Evolutionary conservation across 495 filamentous ascomycete species (phyloP).

Genomic region (Aspergillus avenaceus): DNA sequence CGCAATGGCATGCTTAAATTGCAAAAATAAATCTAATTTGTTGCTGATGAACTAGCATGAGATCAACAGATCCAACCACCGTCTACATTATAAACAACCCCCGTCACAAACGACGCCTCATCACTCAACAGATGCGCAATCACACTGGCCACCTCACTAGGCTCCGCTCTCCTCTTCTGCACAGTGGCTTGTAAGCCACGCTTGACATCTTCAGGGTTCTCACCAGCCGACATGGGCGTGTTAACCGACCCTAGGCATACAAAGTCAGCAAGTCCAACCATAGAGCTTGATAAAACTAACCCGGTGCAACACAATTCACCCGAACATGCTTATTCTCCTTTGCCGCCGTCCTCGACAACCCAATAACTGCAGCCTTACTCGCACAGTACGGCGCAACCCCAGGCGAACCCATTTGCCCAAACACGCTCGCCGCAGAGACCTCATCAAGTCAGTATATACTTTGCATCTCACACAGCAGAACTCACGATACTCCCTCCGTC

Average conservation of each 20-base stretch:
- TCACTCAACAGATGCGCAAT: constrained; percentile 37
- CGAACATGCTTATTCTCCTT: constrained; percentile 1
- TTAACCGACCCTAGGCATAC: constrained; percentile 42
- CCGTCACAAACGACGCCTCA: constrained; percentile 46
- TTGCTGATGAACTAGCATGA: too few relatives aligned
- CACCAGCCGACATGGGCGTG: too few relatives aligned
- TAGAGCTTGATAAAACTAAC: neutral
- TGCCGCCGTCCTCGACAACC: neutral
- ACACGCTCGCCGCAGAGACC: neutral
- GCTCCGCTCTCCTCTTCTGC: too few relatives aligned
- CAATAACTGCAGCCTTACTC: neutral
- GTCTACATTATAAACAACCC: constrained; percentile 8
- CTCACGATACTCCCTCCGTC: neutral
- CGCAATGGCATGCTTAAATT: too few relatives aligned
- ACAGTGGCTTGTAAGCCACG: too few relatives aligned
- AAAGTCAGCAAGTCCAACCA: constrained; percentile 1
- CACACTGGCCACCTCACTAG: constrained; percentile 44
- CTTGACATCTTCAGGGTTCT: too few relatives aligned
- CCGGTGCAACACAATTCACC: constrained; percentile 2
- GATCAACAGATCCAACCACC: neutral
- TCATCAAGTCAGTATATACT: neutral
- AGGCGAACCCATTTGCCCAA: too few relatives aligned
- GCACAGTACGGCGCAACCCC: neutral
- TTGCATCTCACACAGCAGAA: too few relatives aligned
- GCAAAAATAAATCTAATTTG: too few relatives aligned